Conservation (phyloP, 345 rosid species). For the Geranium rotundifolium region DNA sequence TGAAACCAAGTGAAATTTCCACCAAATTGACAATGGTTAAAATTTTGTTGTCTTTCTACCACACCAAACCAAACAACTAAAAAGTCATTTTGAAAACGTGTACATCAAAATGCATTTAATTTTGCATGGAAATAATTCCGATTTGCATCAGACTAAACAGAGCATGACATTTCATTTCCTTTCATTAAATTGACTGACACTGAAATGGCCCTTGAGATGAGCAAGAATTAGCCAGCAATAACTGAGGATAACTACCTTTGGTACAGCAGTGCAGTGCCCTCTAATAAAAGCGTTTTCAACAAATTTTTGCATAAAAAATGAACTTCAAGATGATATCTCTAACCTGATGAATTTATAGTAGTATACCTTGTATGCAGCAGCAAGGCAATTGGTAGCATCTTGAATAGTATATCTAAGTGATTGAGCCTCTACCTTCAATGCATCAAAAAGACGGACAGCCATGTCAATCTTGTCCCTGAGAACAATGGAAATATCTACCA, state of each 20-base stretch:
- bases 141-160: background rate
- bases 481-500: conserved; percentile 12
- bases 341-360: too few species aligned
- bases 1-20: background rate
- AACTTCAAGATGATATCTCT: too few species aligned
- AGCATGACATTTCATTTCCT: too few species aligned
- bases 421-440: conserved; percentile 63
- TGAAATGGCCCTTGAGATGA: too few species aligned
- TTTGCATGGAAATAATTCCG: background rate
- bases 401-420: conserved; percentile 68
- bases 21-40: background rate
- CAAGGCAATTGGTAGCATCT: conserved; percentile 76
- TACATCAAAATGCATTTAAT: background rate
- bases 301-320: too few species aligned
- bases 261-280: too few species aligned
- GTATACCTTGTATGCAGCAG: conserved; percentile 72
- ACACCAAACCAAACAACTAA: background rate
- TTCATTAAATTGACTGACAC: too few species aligned
- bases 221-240: background rate
- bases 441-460: conserved; percentile 81
- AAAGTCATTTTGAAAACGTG: background rate
- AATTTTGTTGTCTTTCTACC: background rate
- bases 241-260: conserved; percentile 3
- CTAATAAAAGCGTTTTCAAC: too few species aligned
- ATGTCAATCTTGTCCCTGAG: conserved; percentile 80